A percentile compares a stretch with the other conserved stretches of the same genome.
phyloP scores from a whole-genome alignment of 2,329 filamentous ascomycete genomes.

The Plenodomus lindquistii region DNA sequence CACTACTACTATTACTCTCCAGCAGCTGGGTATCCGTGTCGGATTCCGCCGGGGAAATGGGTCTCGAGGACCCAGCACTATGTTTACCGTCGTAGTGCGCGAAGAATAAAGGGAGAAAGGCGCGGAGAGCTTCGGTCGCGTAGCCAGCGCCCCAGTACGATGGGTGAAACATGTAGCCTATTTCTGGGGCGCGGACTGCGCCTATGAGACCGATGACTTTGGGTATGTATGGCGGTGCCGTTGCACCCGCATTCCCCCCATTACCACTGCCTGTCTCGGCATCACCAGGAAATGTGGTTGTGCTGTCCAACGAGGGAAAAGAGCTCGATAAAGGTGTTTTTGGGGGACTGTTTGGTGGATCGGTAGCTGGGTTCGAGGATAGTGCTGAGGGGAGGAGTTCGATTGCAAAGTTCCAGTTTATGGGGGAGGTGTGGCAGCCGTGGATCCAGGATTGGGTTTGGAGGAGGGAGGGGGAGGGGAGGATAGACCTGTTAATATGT shows the following conservation, averaged over 20 bases:
- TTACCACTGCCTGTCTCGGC: background rate
- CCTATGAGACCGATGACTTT: slow-evolving; percentile 50
- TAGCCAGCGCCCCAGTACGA: slow-evolving; percentile 48
- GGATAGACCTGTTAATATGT: slow-evolving; percentile 47
- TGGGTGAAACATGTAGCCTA: slow-evolving; percentile 50
- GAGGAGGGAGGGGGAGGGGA: slow-evolving; percentile 56
- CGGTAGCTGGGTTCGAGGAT: background rate
- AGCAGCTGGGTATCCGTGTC: too few species aligned
- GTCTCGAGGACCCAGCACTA: too few species aligned
- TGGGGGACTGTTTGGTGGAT: background rate
- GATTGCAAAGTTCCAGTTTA: slow-evolving; percentile 63
- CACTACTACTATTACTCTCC: background rate
- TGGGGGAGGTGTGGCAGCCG: slow-evolving; percentile 36
- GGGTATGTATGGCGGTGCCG: slow-evolving; percentile 9
- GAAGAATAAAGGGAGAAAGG: slow-evolving; percentile 48
- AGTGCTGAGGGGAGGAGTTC: slow-evolving; percentile 43
- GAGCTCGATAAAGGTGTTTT: background rate
- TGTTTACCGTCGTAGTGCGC: slow-evolving; percentile 32
- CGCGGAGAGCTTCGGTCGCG: slow-evolving; percentile 50
- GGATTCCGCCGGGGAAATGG: too few species aligned
- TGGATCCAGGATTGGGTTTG: slow-evolving; percentile 44
- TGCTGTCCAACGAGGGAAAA: background rate
- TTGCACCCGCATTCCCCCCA: background rate
- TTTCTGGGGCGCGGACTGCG: slow-evolving; percentile 45
- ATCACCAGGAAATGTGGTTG: background rate